phyloP scores from a whole-genome alignment of 495 filamentous ascomycete species.

The Trypethelium eluteriae region DNA sequence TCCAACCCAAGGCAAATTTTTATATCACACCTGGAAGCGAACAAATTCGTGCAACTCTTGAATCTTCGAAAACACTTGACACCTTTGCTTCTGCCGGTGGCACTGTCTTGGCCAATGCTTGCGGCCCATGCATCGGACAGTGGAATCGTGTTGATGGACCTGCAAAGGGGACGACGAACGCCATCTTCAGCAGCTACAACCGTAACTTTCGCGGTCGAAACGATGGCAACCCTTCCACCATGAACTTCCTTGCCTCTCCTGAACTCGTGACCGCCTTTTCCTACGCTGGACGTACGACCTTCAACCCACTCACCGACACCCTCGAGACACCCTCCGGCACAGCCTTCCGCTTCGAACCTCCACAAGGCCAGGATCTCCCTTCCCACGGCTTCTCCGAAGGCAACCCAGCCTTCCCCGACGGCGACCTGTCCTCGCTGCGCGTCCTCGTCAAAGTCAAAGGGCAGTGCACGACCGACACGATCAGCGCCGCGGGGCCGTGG shows the following conservation, averaged over 20 bases:
- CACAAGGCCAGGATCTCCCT: constrained; percentile 70
- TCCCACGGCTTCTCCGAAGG: constrained; percentile 69
- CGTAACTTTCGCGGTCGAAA: constrained; percentile 96
- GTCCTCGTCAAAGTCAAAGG: constrained; percentile 93
- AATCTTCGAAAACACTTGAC: constrained; percentile 71
- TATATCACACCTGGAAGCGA: constrained; percentile 95
- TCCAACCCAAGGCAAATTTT: constrained; percentile 83
- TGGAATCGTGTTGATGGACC: constrained; percentile 88
- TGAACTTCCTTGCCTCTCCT: constrained; percentile 97
- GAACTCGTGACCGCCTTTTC: constrained; percentile 95
- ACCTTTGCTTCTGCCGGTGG: constrained; percentile 87
- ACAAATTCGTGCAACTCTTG: constrained; percentile 89
- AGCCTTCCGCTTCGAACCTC: constrained; percentile 78
- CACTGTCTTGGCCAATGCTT: constrained; percentile 87
- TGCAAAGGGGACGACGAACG: constrained; percentile 77
- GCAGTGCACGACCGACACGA: constrained; percentile 97
- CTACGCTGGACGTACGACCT: constrained; percentile 85
- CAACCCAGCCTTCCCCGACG: constrained; percentile 67
- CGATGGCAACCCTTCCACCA: constrained; percentile 88
- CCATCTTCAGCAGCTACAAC: constrained; percentile 96
- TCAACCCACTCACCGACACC: constrained; percentile 89
- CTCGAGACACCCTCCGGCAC: constrained; percentile 73
- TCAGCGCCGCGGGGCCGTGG: constrained; percentile 95
- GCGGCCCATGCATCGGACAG: constrained; percentile 90
- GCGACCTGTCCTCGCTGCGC: constrained; percentile 62